A percentile compares a stretch with the other conserved stretches of the same genome.
phyloP scores from a whole-genome alignment of 495 filamentous ascomycete species.

The Penicillium ochrochloron region DNA sequence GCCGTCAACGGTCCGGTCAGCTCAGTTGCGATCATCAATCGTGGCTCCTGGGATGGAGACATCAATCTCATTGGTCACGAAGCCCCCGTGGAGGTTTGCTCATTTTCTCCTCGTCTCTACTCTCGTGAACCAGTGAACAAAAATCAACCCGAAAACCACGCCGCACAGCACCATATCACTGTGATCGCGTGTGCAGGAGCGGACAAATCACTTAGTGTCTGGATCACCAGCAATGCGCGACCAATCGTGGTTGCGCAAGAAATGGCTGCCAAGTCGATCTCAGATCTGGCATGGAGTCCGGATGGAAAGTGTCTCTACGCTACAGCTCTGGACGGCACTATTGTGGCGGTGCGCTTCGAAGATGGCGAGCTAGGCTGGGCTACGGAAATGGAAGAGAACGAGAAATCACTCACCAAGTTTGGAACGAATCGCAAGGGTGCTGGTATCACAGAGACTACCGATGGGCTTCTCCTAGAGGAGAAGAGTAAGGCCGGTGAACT shows the following conservation, averaged over 20 bases:
- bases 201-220: slow-evolving; percentile 92
- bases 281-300: slow-evolving; percentile 92
- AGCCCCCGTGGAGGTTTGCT: slow-evolving; percentile 94
- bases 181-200: slow-evolving; percentile 97
- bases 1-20: slow-evolving; percentile 96
- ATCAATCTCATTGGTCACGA: slow-evolving; percentile 98
- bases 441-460: slow-evolving; percentile 87
- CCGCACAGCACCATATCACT: slow-evolving; percentile 65
- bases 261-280: slow-evolving; percentile 84
- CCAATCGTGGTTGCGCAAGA: slow-evolving; percentile 90
- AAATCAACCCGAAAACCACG: slow-evolving; percentile 45
- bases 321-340: slow-evolving; percentile 84
- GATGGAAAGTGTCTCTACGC: slow-evolving; percentile 87
- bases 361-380: slow-evolving; percentile 75
- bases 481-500: slow-evolving; percentile 88
- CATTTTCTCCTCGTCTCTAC: slow-evolving; percentile 93
- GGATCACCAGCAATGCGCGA: slow-evolving; percentile 93
- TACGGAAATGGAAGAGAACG: slow-evolving; percentile 81
- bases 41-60: slow-evolving; percentile 90
- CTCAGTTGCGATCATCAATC: slow-evolving; percentile 93
- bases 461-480: slow-evolving; percentile 85
- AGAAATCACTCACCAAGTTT: slow-evolving; percentile 89
- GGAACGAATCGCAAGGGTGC: slow-evolving; percentile 83
- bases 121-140: slow-evolving; percentile 65
- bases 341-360: slow-evolving; percentile 75